phyloP scores from a whole-genome alignment of 495 filamentous ascomycete species.

The Penicillium ucsense region DNA sequence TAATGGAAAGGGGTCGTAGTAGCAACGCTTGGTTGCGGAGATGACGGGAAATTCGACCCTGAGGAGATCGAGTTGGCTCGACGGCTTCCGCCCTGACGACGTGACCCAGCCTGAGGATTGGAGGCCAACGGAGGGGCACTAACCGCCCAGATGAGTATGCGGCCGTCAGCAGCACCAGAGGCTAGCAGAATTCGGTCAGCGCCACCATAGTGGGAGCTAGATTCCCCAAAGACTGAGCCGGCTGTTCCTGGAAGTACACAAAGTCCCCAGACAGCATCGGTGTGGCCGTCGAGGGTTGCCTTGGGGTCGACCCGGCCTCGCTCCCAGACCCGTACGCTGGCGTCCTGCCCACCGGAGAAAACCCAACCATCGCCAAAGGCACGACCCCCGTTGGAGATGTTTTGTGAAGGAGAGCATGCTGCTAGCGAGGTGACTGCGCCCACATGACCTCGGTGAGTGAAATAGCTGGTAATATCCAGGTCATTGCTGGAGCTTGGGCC shows the following conservation, averaged over 20 bases:
- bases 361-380: constrained; percentile 90
- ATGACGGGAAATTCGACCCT: constrained; percentile 79
- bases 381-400: constrained; percentile 79
- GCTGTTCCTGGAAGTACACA: constrained; percentile 85
- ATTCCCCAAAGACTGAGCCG: constrained; percentile 63
- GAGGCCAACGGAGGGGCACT: constrained; percentile 80
- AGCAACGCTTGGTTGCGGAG: constrained; percentile 79
- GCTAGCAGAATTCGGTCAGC: constrained; percentile 81
- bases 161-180: constrained; percentile 85
- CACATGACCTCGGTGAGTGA: constrained; percentile 86
- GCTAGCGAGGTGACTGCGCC: constrained; percentile 84
- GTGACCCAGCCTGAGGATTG: constrained; percentile 64
- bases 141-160: constrained; percentile 87
- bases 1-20: constrained; percentile 56
- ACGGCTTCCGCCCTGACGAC: constrained; percentile 63
- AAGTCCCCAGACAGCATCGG: constrained; percentile 90
- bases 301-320: constrained; percentile 88
- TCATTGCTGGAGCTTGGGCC: constrained; percentile 50
- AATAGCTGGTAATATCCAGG: constrained; percentile 84
- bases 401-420: constrained; percentile 73
- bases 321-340: constrained; percentile 91
- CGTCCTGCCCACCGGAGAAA: constrained; percentile 92
- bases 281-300: constrained; percentile 88
- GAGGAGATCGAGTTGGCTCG: constrained; percentile 85
- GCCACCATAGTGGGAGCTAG: constrained; percentile 57